Conservation (phyloP, 495 filamentous ascomycete genomes). For the Lasiosphaeria ovina region DNA sequence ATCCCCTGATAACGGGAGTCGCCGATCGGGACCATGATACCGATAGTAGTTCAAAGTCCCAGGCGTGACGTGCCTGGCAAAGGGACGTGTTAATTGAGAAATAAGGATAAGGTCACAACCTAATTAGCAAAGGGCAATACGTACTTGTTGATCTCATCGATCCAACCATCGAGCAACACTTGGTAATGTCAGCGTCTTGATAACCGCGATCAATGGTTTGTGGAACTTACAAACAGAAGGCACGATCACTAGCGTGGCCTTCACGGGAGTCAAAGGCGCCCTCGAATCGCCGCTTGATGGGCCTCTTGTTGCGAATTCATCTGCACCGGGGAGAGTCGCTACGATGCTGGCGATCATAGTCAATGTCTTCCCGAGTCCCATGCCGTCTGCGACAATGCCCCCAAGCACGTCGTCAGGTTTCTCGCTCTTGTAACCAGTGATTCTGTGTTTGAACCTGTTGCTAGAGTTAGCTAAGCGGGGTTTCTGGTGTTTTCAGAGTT, state of each 20-base stretch:
- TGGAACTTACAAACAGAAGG: conserved; percentile 36
- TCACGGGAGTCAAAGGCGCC: conserved; percentile 10
- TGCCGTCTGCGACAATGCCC: conserved; percentile 43
- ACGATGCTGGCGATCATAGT: conserved; percentile 36
- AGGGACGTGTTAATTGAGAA: no score
- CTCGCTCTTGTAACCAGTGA: conserved; percentile 9
- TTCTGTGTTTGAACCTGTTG: conserved; percentile 9
- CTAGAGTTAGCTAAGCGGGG: not conserved
- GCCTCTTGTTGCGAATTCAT: conserved; percentile 41
- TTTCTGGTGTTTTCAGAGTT: no score
- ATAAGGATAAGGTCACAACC: no score
- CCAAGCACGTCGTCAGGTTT: conserved; percentile 17
- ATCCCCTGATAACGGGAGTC: not conserved
- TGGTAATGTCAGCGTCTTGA: no score
- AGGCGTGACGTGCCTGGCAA: conserved; percentile 33
- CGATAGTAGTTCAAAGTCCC: not conserved
- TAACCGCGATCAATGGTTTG: no score
- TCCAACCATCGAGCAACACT: conserved; percentile 30
- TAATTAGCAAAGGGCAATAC: conserved; percentile 22
- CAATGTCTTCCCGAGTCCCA: conserved; percentile 49
- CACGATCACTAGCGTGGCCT: conserved; percentile 41
- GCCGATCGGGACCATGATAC: not conserved
- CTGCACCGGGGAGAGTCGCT: conserved; percentile 19
- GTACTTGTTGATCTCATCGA: conserved; percentile 28
- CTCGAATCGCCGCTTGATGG: conserved; percentile 8